Percentiles rank a stretch among this genome's conserved stretches.
Conservation (phyloP, 129 eudicot species). For the Escallonia herrerae region DNA sequence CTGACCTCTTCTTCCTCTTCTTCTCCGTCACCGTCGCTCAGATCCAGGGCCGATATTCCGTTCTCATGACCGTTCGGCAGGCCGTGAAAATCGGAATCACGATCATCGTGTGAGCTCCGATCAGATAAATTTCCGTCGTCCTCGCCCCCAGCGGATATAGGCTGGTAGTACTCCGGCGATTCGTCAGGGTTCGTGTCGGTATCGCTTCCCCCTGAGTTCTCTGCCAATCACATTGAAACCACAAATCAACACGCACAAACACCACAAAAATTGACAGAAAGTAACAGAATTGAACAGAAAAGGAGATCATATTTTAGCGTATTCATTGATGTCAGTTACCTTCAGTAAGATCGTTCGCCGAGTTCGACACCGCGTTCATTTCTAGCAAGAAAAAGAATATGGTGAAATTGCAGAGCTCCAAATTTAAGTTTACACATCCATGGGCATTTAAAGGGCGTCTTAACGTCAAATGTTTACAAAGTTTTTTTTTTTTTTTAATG, state of each 20-base stretch:
- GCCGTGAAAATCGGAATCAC: constrained; percentile 17
- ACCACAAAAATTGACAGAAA: background rate
- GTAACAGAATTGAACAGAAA: background rate
- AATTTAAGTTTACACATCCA: too few relatives aligned
- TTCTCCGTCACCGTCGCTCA: constrained; percentile 40
- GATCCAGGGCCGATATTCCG: constrained; percentile 59
- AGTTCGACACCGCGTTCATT: constrained; percentile 39
- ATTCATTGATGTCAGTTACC: constrained; percentile 12
- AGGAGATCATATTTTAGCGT: background rate
- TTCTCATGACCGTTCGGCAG: constrained; percentile 53
- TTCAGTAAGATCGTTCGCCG: constrained; percentile 17
- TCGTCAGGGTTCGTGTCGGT: constrained; percentile 65
- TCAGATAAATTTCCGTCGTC: constrained; percentile 37
- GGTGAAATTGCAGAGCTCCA: too few relatives aligned
- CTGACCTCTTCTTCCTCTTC: constrained; percentile 43
- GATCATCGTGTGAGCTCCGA: constrained; percentile 35
- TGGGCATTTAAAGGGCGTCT: too few relatives aligned
- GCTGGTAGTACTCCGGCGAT: constrained; percentile 66
- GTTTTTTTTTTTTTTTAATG: too few relatives aligned
- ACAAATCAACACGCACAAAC: background rate
- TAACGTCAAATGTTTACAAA: too few relatives aligned
- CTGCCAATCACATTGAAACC: constrained; percentile 15
- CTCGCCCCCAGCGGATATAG: constrained; percentile 34
- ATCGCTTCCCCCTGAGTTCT: constrained; percentile 64
- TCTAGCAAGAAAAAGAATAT: background rate